These are phyloP conservation scores for Quercus robur DNA, from an alignment of 306 rosid genomes.

Conservation along the genomic window DNA sequence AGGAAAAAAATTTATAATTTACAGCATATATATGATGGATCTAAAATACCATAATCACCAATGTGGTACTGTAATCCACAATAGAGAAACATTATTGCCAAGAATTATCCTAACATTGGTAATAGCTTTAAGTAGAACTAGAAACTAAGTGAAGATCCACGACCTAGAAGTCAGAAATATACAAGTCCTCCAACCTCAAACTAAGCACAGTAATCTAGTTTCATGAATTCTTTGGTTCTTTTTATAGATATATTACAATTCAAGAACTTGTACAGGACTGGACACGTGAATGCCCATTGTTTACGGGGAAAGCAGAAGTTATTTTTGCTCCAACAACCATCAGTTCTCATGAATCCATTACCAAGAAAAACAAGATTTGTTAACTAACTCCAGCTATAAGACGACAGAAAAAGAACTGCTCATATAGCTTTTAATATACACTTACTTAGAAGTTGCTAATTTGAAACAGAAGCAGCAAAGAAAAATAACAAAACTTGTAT, in stretches of 20 bases:
- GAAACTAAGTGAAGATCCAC: background rate
- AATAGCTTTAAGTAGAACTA: background rate
- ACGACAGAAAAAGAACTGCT: background rate
- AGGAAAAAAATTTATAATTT: background rate
- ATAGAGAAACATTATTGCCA: background rate
- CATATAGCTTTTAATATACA: background rate
- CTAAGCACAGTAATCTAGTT: background rate
- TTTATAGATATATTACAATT: background rate
- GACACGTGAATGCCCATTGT: background rate
- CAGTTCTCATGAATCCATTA: background rate
- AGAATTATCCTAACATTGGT: background rate
- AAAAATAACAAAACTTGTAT: background rate
- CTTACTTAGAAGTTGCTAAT: background rate
- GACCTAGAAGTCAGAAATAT: background rate
- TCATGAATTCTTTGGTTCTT: background rate
- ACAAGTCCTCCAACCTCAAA: background rate
- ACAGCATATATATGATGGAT: background rate
- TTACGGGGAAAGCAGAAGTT: background rate
- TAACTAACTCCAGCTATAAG: background rate
- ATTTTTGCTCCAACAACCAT: background rate
- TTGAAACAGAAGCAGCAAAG: background rate
- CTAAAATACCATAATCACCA: background rate
- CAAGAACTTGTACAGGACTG: background rate
- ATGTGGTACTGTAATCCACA: background rate
- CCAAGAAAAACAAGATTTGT: background rate